Evolutionary conservation across 1,284 basidiomycete genomes (phyloP), one percentile per base, ranked within the genome.

Genomic region (Ganoderma leucocontextum): DNA sequence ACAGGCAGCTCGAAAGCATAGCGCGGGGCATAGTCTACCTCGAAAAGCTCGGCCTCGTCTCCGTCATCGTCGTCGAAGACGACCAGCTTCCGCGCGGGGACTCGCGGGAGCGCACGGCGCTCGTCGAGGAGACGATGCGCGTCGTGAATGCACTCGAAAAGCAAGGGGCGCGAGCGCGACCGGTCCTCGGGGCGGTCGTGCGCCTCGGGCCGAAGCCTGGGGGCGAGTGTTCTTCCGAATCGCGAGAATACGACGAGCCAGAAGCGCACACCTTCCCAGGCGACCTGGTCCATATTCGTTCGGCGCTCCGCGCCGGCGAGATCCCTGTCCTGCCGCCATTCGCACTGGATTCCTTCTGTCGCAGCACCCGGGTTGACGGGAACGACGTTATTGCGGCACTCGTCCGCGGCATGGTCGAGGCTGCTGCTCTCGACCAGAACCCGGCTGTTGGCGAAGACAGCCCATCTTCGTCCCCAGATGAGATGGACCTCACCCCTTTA

Each of bases 281-380:
- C 64, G 95, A 96, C 70, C 87, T 98, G 65, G 85, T 90, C 60
- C 89, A 92, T 53, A 91, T 99, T 67, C 91, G 95, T 36, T 93
- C 94, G 57, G 95, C 98, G 3, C 88, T 99, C 66, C 89, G 90
- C 65, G 90, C 95, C 19, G 95, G 96, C 33, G 97, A 99, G 82
- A 99, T 99, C 67, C 98, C 98, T 4, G 96, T 99, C 33, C 88
- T 99, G 60, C 87, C 96, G n/a, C 97, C 97, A 4, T 89, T 99
- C 64, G 97, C 96, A 0, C 85, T 99, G 19, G 96, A 98, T 79
- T 94, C 95, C 2, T 93, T 93, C 76, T 95, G 94, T 78, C 91
- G 94, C 60, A 94, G 94, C 19, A 88, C 94, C 35, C 92, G 96
- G 63, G 87, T 99, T 55, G 89, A 93, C 68, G 90, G 95, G n/a